These are phyloP conservation scores for Proliferodiscus dingleyae DNA, from an alignment of 2,329 filamentous ascomycete genomes.

Conservation along the genomic window DNA sequence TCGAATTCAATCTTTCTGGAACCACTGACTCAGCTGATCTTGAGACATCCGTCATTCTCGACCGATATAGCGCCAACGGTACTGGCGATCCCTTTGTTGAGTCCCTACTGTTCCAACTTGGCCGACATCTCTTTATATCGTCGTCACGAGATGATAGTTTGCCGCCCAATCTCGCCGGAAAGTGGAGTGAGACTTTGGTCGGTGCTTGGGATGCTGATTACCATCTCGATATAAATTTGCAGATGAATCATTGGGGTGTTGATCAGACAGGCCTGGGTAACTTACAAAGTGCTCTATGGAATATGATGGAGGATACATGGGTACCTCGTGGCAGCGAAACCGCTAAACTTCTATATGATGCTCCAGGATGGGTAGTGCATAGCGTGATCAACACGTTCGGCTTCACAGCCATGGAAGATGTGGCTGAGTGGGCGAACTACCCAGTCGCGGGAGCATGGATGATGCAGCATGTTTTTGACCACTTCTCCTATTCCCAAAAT, in stretches of 20 bases:
- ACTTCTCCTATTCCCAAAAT: conserved; percentile 49
- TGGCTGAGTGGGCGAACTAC: conserved; percentile 38
- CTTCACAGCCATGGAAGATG: conserved; percentile 46
- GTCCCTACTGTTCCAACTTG: conserved; percentile 48
- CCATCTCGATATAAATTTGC: conserved; percentile 54
- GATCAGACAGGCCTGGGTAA: conserved; percentile 47
- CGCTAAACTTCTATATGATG: conserved; percentile 48
- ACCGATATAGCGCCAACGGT: conserved; percentile 29
- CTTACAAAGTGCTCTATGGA: conserved; percentile 43
- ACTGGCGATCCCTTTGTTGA: conserved; percentile 48
- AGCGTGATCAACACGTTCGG: conserved; percentile 57
- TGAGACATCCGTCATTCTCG: conserved; percentile 37
- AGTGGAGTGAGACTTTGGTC: conserved; percentile 44
- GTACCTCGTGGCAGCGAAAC: conserved; percentile 48
- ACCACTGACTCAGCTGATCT: conserved; percentile 34
- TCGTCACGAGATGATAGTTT: conserved; percentile 47
- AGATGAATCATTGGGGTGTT: conserved; percentile 57
- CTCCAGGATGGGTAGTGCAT: conserved; percentile 50
- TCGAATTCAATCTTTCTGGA: conserved; percentile 43
- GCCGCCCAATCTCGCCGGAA: conserved; percentile 52
- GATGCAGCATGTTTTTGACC: conserved; percentile 55
- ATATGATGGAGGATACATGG: conserved; percentile 50
- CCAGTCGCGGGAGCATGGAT: conserved; percentile 51
- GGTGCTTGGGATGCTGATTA: conserved; percentile 52
- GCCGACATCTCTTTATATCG: conserved; percentile 49